A percentile compares a stretch with the other conserved stretches of the same genome.
phyloP scores from a whole-genome alignment of 2,329 filamentous ascomycete species.

The Phaeophleospora eucalypticola region DNA sequence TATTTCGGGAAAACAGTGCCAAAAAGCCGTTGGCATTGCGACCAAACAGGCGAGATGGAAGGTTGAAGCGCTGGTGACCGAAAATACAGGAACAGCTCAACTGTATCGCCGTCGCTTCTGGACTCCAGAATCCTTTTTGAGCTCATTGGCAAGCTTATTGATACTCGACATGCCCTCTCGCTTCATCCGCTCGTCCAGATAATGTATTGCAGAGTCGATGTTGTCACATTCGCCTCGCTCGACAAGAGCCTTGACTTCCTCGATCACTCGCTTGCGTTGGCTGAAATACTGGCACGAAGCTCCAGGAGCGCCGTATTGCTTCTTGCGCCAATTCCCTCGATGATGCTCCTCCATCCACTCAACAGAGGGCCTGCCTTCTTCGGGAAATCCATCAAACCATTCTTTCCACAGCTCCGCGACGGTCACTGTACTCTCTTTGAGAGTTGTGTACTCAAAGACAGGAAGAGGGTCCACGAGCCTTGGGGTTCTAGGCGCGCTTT shows the following conservation, averaged over 20 bases:
- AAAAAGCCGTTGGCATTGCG: too few relatives aligned
- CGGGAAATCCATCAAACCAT: background rate
- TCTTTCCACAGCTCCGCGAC: constrained; percentile 3
- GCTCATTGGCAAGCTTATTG: constrained; percentile 1
- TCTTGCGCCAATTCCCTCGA: constrained; percentile 1
- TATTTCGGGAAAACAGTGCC: too few relatives aligned
- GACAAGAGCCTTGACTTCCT: background rate
- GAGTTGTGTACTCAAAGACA: background rate
- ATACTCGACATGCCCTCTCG: background rate
- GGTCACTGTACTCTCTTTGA: constrained; percentile 1
- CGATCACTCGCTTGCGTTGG: background rate
- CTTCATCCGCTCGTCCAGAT: background rate
- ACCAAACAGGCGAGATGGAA: too few relatives aligned
- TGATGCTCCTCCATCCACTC: constrained; percentile 1
- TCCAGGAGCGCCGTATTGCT: background rate
- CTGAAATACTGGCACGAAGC: constrained; percentile 1
- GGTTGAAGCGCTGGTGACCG: too few relatives aligned
- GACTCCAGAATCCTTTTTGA: background rate
- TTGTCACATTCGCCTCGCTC: background rate
- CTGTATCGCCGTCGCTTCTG: constrained; percentile 1
- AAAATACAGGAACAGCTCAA: too few relatives aligned
- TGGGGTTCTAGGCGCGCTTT: background rate
- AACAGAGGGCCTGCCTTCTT: background rate
- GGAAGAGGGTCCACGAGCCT: background rate
- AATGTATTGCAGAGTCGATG: background rate